phyloP scores from a whole-genome alignment of 2,329 filamentous ascomycete species.

The Botrytis porri region DNA sequence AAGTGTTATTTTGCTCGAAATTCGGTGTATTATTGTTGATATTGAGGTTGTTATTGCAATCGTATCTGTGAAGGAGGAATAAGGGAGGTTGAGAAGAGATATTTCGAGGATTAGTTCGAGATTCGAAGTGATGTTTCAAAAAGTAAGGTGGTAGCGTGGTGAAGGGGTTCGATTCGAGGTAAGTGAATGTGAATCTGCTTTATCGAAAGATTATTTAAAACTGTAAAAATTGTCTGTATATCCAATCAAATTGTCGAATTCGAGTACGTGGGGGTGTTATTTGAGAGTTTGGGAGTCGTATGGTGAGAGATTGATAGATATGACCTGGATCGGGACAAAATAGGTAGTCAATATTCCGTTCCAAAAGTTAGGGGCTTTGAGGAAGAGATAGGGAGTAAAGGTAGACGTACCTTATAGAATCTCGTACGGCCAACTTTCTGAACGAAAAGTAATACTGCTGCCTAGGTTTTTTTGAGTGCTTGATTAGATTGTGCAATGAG shows the following conservation, averaged over 20 bases:
- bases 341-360: not conserved
- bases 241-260: not conserved
- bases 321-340: not conserved
- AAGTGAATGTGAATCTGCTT: not conserved
- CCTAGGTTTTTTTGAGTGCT: not conserved
- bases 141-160: not conserved
- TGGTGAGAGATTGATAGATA: not conserved
- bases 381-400: not conserved
- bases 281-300: not conserved
- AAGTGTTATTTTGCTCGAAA: too few relatives aligned
- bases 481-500: not conserved
- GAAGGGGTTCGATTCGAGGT: slow-evolving; percentile 8
- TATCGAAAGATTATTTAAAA: not conserved
- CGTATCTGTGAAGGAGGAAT: not conserved
- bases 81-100: not conserved
- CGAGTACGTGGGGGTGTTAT: not conserved
- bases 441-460: not conserved
- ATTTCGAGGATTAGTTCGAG: not conserved
- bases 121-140: not conserved
- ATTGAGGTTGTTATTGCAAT: not conserved
- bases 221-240: not conserved
- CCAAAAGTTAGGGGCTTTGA: not conserved
- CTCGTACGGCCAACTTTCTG: not conserved
- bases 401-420: not conserved
- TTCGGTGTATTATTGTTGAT: too few relatives aligned